A percentile compares a stretch with the other conserved stretches of the same genome.
Conservation (phyloP, 805 yeast genomes). For the Wickerhamomyces pijperi region DNA sequence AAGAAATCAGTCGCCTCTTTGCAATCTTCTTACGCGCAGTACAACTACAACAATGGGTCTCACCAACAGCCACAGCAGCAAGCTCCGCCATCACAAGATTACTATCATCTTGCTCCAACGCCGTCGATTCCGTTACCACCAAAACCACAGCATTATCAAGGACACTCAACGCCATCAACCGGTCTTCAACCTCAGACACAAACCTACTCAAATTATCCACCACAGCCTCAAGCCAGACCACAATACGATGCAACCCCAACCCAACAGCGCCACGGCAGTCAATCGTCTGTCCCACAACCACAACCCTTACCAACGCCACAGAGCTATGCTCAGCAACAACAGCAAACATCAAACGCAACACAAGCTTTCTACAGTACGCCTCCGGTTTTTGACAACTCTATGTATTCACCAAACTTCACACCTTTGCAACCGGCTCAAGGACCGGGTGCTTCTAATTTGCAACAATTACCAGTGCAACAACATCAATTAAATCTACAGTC, state of each 20-base stretch:
- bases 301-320: not conserved
- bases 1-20: no score
- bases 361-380: not conserved
- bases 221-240: not conserved
- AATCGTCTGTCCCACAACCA: not conserved
- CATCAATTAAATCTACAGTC: no score
- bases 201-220: not conserved
- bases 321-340: conserved; percentile 9
- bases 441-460: not conserved
- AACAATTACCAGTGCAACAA: no score
- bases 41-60: no score
- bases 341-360: conserved; percentile 9
- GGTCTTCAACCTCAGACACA: not conserved
- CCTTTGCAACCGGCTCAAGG: not conserved
- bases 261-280: not conserved
- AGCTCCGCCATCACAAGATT: conserved; percentile 1
- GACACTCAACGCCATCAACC: not conserved
- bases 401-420: not conserved
- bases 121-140: not conserved
- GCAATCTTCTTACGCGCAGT: no score
- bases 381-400: not conserved
- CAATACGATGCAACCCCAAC: not conserved
- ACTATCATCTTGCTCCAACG: not conserved
- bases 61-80: conserved; percentile 1
- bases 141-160: not conserved